Evolutionary conservation across 2,329 filamentous ascomycete genomes (phyloP).

Genomic region (Cadophora sp.): DNA sequence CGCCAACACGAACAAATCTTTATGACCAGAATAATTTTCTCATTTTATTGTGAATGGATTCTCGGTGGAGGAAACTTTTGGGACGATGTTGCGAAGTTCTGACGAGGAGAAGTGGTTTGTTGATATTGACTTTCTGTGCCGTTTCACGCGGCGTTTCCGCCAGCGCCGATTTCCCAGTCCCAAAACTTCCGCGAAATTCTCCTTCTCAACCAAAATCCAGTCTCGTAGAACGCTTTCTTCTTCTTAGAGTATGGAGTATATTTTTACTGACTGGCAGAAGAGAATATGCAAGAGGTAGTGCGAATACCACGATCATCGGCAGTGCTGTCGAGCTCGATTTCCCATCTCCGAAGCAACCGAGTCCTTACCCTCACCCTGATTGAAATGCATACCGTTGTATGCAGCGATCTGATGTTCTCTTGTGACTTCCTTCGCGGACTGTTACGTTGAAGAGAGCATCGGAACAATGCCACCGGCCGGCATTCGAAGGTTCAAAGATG

Average conservation of each 20-base stretch:
- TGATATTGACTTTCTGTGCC: background rate
- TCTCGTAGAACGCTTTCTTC: background rate
- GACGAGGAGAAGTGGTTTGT: background rate
- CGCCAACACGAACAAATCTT: background rate
- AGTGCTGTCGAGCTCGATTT: too few relatives aligned
- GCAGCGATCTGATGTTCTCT: too few relatives aligned
- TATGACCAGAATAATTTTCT: background rate
- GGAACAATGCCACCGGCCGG: too few relatives aligned
- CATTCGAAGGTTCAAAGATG: too few relatives aligned
- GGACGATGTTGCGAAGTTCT: background rate
- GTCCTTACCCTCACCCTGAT: too few relatives aligned
- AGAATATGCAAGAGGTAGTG: too few relatives aligned
- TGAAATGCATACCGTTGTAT: too few relatives aligned
- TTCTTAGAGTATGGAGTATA: background rate
- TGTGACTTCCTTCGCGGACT: too few relatives aligned
- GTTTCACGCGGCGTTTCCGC: background rate
- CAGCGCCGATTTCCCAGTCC: background rate
- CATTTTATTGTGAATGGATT: background rate
- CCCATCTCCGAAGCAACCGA: too few relatives aligned
- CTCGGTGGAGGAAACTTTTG: too few relatives aligned
- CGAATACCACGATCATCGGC: too few relatives aligned
- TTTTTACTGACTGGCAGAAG: background rate
- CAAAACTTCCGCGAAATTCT: background rate
- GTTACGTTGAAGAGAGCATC: too few relatives aligned
- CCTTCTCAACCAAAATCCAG: background rate